Percentiles rank a stretch among this genome's conserved stretches.
These are phyloP conservation scores for Melanomma pulvis-pyrius DNA, from an alignment of 495 filamentous ascomycete genomes.

Conservation along the genomic window DNA sequence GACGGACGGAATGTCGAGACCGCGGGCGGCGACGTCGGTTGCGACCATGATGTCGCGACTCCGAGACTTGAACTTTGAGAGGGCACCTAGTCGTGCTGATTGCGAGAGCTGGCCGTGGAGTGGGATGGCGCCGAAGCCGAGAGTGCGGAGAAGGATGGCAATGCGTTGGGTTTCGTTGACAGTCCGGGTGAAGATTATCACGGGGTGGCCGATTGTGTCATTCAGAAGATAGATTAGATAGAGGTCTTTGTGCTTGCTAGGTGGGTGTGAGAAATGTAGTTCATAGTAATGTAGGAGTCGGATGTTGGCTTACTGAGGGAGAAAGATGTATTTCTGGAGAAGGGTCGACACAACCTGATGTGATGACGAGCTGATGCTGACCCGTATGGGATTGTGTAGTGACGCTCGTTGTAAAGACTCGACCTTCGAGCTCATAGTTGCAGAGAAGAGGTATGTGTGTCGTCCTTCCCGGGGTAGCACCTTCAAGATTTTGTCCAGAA, in stretches of 20 bases:
- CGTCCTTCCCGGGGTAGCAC: slow-evolving; percentile 75
- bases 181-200: slow-evolving; percentile 91
- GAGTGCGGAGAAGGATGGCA: slow-evolving; percentile 74
- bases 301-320: slow-evolving; percentile 49
- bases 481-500: slow-evolving; percentile 90
- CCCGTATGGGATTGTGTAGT: slow-evolving; percentile 73
- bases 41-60: slow-evolving; percentile 85
- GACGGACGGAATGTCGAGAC: slow-evolving; percentile 91
- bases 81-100: slow-evolving; percentile 75
- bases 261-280: not conserved
- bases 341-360: slow-evolving; percentile 89
- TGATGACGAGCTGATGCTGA: slow-evolving; percentile 74
- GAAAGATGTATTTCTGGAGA: slow-evolving; percentile 78
- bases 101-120: slow-evolving; percentile 90
- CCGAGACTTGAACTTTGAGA: slow-evolving; percentile 82
- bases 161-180: slow-evolving; percentile 87
- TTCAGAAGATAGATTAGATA: slow-evolving; percentile 86
- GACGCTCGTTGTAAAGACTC: slow-evolving; percentile 89
- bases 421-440: slow-evolving; percentile 90
- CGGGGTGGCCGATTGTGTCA: slow-evolving; percentile 78
- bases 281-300: not conserved
- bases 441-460: slow-evolving; percentile 87
- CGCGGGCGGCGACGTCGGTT: slow-evolving; percentile 91
- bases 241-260: slow-evolving; percentile 71
- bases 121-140: slow-evolving; percentile 85